Base-by-base conservation (phyloP, 139 green algal species). In the Coelastrella sp. region DNA sequence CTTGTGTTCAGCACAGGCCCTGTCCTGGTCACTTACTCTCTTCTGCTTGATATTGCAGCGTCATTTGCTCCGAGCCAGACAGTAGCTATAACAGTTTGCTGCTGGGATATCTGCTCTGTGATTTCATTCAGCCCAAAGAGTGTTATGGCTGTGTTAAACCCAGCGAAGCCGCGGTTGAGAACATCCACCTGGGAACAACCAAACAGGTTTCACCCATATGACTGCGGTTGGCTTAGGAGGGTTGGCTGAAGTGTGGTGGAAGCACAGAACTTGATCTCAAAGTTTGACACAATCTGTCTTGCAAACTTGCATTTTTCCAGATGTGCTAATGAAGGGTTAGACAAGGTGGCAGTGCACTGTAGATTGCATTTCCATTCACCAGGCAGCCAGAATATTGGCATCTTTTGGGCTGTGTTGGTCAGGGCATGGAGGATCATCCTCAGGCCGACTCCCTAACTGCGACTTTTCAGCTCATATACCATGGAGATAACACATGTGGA, bases 61-160 rank as follows among this genome's bases (percentile, higher is more conserved):
- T 98, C 96, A 75, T 98, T 98, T 78, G 96, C 97, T 22, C 96
- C 96, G 14, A 78, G 66, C 83, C 83, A 88, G 13, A 88, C 83
- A 17, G 16, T 58, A 23, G 64, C 83, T 47, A 88, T 65, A 65
- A 79, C 7, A 5, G 59, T 19, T 32, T 61, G 64, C 64, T 79
- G 32, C 83, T 97, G 96, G 68, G 94, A 61, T 17, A 77, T 77
- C n/a, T 61, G 54, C 60, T 87, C 73, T 4, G 76, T 8, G 5
- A 87, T 60, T 32, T 87, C 81, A 19, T 75, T 22, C 17, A 87
- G 64, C 5, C 58, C 59, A 61, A 75, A 59, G 60, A 77, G 32
- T 22, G 20, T 61, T 64, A 76, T 76, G n/a, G 22, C 13, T 11
- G 57, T 87, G 81, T 66, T 87, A 11, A 61, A 89, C 65, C 83